phyloP scores from a whole-genome alignment of 2,329 filamentous ascomycete species.

The Aspergillus cejpii region DNA sequence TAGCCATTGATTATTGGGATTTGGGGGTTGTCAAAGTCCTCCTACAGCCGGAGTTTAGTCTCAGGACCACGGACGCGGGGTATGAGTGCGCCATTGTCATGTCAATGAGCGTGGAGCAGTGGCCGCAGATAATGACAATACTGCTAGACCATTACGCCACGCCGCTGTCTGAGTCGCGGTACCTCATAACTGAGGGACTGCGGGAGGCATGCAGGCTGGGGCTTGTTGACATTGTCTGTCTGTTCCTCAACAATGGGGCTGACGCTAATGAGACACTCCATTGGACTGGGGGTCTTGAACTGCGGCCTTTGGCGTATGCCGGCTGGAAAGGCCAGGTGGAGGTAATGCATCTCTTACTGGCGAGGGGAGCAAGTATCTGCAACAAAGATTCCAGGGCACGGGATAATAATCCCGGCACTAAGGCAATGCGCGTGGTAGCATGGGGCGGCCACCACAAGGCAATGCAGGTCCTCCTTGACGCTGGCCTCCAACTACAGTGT shows the following conservation, averaged over 20 bases:
- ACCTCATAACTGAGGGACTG: constrained; percentile 1
- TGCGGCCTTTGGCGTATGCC: not conserved
- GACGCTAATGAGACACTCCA: not conserved
- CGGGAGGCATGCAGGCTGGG: not conserved
- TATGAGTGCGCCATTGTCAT: not conserved
- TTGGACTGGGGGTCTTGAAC: not conserved
- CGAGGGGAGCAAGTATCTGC: not conserved
- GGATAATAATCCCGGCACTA: not conserved
- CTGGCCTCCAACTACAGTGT: not conserved
- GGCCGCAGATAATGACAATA: not conserved
- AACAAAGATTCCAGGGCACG: not conserved
- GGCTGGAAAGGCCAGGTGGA: constrained; percentile 1
- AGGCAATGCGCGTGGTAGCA: not conserved
- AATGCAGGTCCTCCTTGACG: not conserved
- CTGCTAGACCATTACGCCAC: not conserved
- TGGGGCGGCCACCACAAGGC: not conserved
- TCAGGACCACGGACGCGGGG: not conserved
- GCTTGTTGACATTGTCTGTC: not conserved
- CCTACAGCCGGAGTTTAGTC: not conserved
- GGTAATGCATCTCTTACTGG: not conserved
- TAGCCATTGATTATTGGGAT: not conserved
- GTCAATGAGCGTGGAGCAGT: not conserved
- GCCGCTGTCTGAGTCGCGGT: not conserved
- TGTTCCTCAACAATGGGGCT: constrained; percentile 2
- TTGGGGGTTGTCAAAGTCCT: not conserved